Evolutionary conservation across 305 asterid genomes (phyloP), one percentile per base, ranked within the genome.

Genomic region (Andrographis paniculata): DNA sequence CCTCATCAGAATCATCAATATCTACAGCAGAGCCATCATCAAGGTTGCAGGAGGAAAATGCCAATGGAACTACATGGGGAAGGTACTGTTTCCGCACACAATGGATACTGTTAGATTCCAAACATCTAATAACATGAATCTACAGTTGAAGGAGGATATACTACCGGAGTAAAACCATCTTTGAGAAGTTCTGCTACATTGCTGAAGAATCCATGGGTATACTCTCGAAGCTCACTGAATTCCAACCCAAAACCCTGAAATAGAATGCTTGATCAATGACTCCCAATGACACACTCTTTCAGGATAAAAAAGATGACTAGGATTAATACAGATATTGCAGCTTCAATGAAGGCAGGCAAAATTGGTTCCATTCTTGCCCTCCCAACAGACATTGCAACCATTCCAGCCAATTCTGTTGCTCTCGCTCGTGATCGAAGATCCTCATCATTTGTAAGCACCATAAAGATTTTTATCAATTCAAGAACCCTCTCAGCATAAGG

Each of bases 1-100:
- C 95, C 48, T 61, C 84, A 43, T 81, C 95, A 21, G 91, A 81
- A 56, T 92, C 97, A 62, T 84, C 97, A 72, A 92, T 61, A 80
- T 84, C 91, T 70, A 87, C 80, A 57, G 99, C 94, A 60, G 99
- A 84, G 45, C 99, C 99, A 55, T 92, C 99, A 67, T 92, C 99
- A 59, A 92, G 96, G 75, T 92, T 92, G 78, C 99, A 92, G 48
- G 97, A 92, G 51, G 85, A 65, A 55, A 87, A 75, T 19, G 85
- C 86, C 68, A 92, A 65, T 55, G 89, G 95, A 63, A 84, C 91
- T 17, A 87, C 94, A 49, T 87, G 99, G 10, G 93, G 94, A 53
- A 92, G 99, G 64, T 92, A 92, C 99, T 89, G 82, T 67, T 37
- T 48, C 67, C 56, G 66, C 53, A 73, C 24, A 44, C 20, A 55